These are phyloP conservation scores for Gelatoporia subvermispora DNA, from an alignment of 768 basidiomycete species.

Conservation along the genomic window DNA sequence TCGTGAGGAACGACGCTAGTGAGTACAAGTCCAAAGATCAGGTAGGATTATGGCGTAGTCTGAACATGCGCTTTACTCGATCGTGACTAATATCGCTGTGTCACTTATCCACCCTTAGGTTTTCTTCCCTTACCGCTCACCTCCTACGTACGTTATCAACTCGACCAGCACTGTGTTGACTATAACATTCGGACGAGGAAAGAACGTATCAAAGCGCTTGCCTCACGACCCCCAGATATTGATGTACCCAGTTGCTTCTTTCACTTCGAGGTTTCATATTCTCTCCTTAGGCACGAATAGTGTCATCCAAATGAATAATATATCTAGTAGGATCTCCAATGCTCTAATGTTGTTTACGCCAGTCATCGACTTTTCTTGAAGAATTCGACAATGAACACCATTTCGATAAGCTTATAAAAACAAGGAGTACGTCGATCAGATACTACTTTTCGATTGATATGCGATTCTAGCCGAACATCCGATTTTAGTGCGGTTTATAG, in stretches of 20 bases:
- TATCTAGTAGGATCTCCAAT: background rate
- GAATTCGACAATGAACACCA: conserved; percentile 37
- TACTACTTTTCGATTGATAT: no score
- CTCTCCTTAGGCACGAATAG: conserved; percentile 18
- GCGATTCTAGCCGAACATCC: no score
- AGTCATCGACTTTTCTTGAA: conserved; percentile 40
- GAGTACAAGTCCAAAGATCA: no score
- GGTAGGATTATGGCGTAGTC: no score
- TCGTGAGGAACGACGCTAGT: no score
- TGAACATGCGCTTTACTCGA: no score
- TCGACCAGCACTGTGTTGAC: no score
- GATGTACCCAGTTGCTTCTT: conserved; percentile 23
- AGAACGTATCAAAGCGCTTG: conserved; percentile 23
- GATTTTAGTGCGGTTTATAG: conserved; percentile 14
- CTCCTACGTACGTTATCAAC: no score
- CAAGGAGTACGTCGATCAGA: conserved; percentile 25
- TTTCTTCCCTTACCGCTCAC: no score
- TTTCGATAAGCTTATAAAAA: conserved; percentile 32
- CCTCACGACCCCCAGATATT: conserved; percentile 27
- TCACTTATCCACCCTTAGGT: no score
- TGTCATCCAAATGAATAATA: background rate
- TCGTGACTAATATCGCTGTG: no score
- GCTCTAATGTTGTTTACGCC: conserved; percentile 32
- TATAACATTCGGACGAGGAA: no score
- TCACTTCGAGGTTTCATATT: conserved; percentile 25